Conservation (phyloP, 1,284 basidiomycete genomes). For the Polyporus tsugae region DNA sequence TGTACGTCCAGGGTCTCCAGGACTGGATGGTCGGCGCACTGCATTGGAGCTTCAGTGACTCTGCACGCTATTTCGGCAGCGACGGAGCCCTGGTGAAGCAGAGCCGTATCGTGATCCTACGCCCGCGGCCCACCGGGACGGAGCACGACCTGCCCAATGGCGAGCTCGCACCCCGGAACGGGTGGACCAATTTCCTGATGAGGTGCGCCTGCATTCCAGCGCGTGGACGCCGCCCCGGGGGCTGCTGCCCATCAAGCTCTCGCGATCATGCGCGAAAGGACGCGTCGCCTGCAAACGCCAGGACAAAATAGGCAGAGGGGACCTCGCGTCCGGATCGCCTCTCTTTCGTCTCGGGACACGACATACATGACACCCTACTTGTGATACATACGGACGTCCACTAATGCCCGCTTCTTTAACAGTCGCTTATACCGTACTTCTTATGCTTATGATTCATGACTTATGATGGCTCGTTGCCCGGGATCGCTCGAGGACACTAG, state of each 20-base stretch:
- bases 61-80: conserved; percentile 43
- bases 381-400: background rate
- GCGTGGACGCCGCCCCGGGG: background rate
- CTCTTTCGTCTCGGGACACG: background rate
- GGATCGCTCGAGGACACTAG: background rate
- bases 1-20: conserved; percentile 41
- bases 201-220: conserved; percentile 16
- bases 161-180: conserved; percentile 3
- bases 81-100: conserved; percentile 40
- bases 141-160: conserved; percentile 1
- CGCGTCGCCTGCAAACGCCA: background rate
- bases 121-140: conserved; percentile 27
- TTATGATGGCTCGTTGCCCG: background rate
- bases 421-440: background rate
- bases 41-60: conserved; percentile 44
- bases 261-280: conserved; percentile 2
- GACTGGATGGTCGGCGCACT: conserved; percentile 45
- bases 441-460: conserved; percentile 11
- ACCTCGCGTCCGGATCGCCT: background rate
- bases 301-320: background rate
- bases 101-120: conserved; percentile 39
- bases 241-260: conserved; percentile 7
- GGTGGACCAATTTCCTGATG: conserved; percentile 15
- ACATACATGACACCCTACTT: background rate
- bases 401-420: background rate